Percentiles rank a stretch among this genome's conserved stretches.
Conservation (phyloP, 352 stramenopile species). For the Pythium volutum region DNA sequence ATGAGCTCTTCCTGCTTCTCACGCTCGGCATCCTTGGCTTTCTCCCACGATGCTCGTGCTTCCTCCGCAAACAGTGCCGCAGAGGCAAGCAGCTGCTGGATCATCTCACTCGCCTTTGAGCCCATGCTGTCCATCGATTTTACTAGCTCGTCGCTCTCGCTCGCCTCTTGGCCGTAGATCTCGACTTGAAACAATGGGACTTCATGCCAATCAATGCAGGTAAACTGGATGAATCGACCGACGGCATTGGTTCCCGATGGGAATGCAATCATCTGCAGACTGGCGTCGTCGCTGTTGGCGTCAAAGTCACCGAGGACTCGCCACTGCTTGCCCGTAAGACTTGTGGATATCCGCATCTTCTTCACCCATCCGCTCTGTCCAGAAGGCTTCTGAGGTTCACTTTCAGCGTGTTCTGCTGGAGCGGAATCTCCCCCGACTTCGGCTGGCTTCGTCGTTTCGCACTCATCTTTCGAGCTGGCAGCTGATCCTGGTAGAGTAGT, state of each 20-base stretch:
- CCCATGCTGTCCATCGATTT: conserved; percentile 42
- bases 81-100: conserved; percentile 54
- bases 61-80: conserved; percentile 60
- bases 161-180: conserved; percentile 55
- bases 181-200: conserved; percentile 62
- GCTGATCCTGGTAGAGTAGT: neutral
- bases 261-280: conserved; percentile 35
- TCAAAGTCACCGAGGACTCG: conserved; percentile 55
- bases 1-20: conserved; percentile 79
- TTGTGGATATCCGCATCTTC: conserved; percentile 53
- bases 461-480: neutral
- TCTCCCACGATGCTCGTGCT: conserved; percentile 66
- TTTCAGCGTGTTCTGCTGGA: neutral
- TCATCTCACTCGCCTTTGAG: conserved; percentile 34
- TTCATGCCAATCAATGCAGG: conserved; percentile 61
- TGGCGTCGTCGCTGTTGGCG: conserved; percentile 40
- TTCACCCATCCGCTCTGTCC: conserved; percentile 53
- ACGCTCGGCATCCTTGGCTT: conserved; percentile 65
- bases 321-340: conserved; percentile 66
- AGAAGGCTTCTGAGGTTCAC: conserved; percentile 5
- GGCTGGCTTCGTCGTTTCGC: neutral
- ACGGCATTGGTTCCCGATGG: conserved; percentile 26
- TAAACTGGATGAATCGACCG: conserved; percentile 62
- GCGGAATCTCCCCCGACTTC: neutral
- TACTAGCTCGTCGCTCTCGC: conserved; percentile 45